Percentiles rank a stretch among this genome's conserved stretches.
Conservation (phyloP, 164 flowering plant species). For the Magnolia kwangsiensis region DNA sequence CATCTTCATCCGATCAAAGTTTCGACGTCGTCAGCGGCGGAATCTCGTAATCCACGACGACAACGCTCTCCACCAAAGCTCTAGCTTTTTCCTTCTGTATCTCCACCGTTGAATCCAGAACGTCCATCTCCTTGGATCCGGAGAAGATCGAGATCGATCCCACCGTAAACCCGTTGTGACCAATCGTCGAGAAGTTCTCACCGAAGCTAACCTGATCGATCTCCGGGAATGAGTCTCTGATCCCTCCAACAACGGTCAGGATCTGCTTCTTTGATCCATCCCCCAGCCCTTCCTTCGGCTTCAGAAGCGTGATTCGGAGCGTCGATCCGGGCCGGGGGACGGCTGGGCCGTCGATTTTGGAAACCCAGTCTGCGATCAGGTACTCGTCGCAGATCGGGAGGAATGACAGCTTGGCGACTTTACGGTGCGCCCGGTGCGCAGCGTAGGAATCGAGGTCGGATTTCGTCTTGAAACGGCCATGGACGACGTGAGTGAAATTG, state of each 20-base stretch:
- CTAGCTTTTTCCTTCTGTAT: conserved; percentile 42
- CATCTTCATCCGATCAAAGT: background rate
- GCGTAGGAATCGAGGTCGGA: conserved; percentile 43
- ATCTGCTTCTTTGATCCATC: conserved; percentile 35
- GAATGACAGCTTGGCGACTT: conserved; percentile 42
- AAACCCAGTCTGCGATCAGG: conserved; percentile 77
- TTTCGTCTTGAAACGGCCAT: conserved; percentile 54
- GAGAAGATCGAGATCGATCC: conserved; percentile 46
- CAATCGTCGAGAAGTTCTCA: conserved; percentile 64
- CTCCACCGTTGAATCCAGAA: conserved; percentile 28
- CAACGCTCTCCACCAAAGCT: conserved; percentile 39
- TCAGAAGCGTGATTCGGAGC: conserved; percentile 41
- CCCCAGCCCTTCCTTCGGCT: conserved; percentile 43
- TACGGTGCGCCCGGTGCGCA: conserved; percentile 45
- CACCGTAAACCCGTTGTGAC: conserved; percentile 66
- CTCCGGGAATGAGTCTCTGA: conserved; percentile 28
- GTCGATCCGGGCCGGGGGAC: conserved; percentile 38
- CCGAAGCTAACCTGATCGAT: conserved; percentile 47
- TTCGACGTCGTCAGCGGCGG: conserved; percentile 14
- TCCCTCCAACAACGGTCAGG: conserved; percentile 34
- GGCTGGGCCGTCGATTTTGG: conserved; percentile 17
- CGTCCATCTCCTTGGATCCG: conserved; percentile 42
- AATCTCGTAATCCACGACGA: conserved; percentile 50
- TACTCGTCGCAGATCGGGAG: conserved; percentile 59
- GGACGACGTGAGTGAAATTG: conserved; percentile 61